Base-by-base conservation (phyloP, 139 green algal genomes). In the Volvox reticuliferus region DNA sequence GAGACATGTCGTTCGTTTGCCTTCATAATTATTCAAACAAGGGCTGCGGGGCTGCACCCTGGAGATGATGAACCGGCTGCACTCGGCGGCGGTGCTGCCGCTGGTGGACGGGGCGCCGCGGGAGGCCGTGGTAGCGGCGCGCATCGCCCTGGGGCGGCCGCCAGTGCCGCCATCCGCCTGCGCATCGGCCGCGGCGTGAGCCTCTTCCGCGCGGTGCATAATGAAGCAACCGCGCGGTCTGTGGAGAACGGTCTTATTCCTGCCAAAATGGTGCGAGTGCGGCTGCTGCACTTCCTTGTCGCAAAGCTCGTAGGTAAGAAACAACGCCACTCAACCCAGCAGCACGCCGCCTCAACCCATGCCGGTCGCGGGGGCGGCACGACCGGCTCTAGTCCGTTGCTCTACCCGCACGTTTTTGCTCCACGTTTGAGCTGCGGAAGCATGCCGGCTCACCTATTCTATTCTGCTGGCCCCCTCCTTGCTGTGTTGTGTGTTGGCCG, bases 241-340 rank as follows among this genome's bases (percentile, higher is more conserved):
- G 35, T 87, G 62, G 87, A 87, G 33, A 96, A 96, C 65, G 94
- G 94, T 32, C 94, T 93, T 81, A 91, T 94, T 35, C 85, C 82
- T 20, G 89, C 91, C 68, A 87, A 90, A 44, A 93, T 95, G 89
- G 81, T 91, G 71, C 94, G 94, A 16, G 84, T 84, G 62, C 88
- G 91, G 65, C 85, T 96, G 44, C 83, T 96, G 76, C 94, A 96
- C 91, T 83, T 88, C 84, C 69, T 93, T 55, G 88, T 96, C 33
- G 89, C 79, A 50, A 55, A 84, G 69, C 71, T 90, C 19, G 92
- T 91, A 14, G 87, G 87, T 75, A 69, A 92, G 71, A 24, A 75
- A n/a, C n/a, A n/a, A n/a, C n/a, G n/a, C n/a, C n/a, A n/a, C 67
- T 6, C 67, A 75, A 24, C 9, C 24, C 67, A 28, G 24, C 9